phyloP scores from a whole-genome alignment of 2,329 filamentous ascomycete genomes.

The Metarhizium humberi region DNA sequence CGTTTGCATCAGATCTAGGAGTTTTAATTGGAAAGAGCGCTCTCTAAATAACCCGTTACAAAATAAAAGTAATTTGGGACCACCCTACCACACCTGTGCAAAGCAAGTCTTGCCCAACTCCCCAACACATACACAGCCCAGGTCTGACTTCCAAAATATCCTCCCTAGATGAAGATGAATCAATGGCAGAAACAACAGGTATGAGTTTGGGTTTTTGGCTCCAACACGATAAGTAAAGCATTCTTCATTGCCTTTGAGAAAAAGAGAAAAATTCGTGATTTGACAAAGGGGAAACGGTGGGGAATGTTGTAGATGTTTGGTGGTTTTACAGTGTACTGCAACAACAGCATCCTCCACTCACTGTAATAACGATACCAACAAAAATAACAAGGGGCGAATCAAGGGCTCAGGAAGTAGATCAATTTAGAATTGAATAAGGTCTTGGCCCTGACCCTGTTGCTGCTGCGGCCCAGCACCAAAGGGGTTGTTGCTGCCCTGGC shows the following conservation, averaged over 20 bases:
- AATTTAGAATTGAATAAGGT: conserved; percentile 54
- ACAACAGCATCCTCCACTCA: too few relatives aligned
- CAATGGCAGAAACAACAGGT: background rate
- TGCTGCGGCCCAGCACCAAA: conserved; percentile 45
- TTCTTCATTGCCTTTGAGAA: background rate
- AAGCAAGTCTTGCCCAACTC: background rate
- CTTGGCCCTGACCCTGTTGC: conserved; percentile 40
- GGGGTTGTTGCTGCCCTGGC: conserved; percentile 44
- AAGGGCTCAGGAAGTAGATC: background rate
- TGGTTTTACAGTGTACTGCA: background rate
- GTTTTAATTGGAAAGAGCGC: conserved; percentile 22
- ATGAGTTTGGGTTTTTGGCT: background rate
- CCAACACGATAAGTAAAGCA: background rate
- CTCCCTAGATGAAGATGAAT: background rate
- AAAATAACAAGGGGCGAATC: background rate
- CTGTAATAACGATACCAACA: background rate
- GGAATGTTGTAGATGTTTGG: background rate
- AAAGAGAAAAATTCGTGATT: background rate
- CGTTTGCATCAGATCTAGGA: conserved; percentile 22
- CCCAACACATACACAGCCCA: background rate
- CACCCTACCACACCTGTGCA: conserved; percentile 2
- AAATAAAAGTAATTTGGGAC: background rate
- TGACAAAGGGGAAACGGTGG: conserved; percentile 4
- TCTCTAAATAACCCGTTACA: conserved; percentile 19
- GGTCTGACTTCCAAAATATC: background rate